Evolutionary conservation across 1,284 basidiomycete genomes (phyloP), one percentile per base, ranked within the genome.

Genomic region (Gymnopus androsaceus): DNA sequence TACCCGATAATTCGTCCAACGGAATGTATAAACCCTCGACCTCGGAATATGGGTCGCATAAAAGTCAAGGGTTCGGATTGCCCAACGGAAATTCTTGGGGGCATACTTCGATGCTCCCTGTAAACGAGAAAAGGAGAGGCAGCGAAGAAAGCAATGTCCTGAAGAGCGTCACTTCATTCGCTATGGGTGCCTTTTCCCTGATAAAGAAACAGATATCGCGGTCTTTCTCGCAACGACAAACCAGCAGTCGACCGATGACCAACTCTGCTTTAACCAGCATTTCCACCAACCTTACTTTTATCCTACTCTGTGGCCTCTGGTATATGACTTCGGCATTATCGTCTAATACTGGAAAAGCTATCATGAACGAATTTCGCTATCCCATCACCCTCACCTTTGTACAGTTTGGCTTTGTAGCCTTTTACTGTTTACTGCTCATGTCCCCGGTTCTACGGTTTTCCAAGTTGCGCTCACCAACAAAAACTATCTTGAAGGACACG

Each of bases 311-410:
- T 68, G 71, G 75, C 19, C 75, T 94, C 30, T 94, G 92, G 92
- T 94, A 93, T 71, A 79, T 82, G 15, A 85, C 88, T 4, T 95
- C 92, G 2, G 93, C 94, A 15, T 74, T 95, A 55, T 94, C 91
- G 25, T 92, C 91, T 51, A 95, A 95, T 72, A 92, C 95, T 17
- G 87, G 92, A 61, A 92, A 99, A 73, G 79, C 88, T 51, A 90
- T 98, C 74, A 79, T 98, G 67, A 86, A 81, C 67, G 84, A 92
- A 62, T 94, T 96, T 74, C 80, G 90, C 61, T 90, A 95, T 72
- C 87, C 94, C 27, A 81, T 96, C 69, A 90, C 95, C 66, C 84
- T 99, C 66, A 98, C 97, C n/a, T 91, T 98, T 68, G 82, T 98
- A 63, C 97, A 99, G 71, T 99, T 99, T 70, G 92, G 87, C 61